These are phyloP conservation scores for Colletotrichum aenigma DNA, from an alignment of 2,329 filamentous ascomycete species.

Conservation along the genomic window DNA sequence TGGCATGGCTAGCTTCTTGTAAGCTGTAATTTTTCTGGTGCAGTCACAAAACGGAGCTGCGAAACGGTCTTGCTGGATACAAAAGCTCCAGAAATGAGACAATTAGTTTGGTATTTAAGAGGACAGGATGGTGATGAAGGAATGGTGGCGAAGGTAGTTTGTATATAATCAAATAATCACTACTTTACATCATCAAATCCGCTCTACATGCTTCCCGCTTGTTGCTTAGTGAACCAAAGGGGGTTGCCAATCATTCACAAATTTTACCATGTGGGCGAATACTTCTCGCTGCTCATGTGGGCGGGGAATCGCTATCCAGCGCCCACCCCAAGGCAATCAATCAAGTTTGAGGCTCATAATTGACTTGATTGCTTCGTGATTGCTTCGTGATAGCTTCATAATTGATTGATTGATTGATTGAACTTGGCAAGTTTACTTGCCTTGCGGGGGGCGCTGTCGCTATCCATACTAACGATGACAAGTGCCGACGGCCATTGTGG, in stretches of 20 bases:
- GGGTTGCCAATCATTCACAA: background rate
- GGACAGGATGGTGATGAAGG: rapidly evolving
- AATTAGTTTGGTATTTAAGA: background rate
- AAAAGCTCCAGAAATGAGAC: background rate
- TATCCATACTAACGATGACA: no score
- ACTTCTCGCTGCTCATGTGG: background rate
- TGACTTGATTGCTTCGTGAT: no score
- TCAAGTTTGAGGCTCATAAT: no score
- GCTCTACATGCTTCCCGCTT: background rate
- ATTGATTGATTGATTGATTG: no score
- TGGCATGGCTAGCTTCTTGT: background rate
- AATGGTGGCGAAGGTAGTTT: rapidly evolving
- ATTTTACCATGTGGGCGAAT: background rate
- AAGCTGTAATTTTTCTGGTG: background rate
- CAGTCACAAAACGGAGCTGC: background rate
- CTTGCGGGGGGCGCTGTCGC: no score
- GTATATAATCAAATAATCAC: background rate
- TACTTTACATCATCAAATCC: background rate
- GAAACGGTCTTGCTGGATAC: background rate
- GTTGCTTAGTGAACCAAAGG: background rate
- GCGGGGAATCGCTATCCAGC: no score
- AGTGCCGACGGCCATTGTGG: no score
- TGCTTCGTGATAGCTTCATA: no score
- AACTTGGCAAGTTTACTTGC: no score
- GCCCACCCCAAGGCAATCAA: no score